Evolutionary conservation across 225 moss, liverwort and hornwort species (phyloP).

Genomic region (Lunularia cruciata): DNA sequence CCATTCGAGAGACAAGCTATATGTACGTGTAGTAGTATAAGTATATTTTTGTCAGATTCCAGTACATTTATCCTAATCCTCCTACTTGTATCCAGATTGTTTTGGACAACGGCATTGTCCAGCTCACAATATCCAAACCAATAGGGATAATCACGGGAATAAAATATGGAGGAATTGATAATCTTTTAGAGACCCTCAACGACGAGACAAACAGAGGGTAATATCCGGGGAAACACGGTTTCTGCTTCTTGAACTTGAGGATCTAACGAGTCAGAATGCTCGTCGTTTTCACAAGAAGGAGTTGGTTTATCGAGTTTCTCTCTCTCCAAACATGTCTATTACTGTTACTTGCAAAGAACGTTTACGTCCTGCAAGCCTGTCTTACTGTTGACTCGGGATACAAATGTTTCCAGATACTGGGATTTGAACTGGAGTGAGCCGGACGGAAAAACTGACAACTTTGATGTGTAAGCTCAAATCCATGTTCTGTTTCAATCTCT

Average conservation of each 20-base stretch:
- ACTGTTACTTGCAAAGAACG: background rate
- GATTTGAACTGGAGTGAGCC: slow-evolving; percentile 65
- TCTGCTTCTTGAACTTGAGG: background rate
- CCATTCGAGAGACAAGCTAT: too few species aligned
- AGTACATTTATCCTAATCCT: background rate
- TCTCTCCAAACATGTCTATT: too few species aligned
- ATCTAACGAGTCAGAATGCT: background rate
- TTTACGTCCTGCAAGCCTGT: background rate
- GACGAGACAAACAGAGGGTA: background rate
- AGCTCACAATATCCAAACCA: slow-evolving; percentile 6
- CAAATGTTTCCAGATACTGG: slow-evolving; percentile 51
- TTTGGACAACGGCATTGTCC: slow-evolving; percentile 13
- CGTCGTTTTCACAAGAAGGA: too few species aligned
- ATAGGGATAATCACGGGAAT: background rate
- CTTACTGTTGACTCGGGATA: background rate
- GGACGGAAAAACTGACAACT: background rate
- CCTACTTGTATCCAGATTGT: background rate
- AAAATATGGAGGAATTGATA: slow-evolving; percentile 6
- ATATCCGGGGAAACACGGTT: too few species aligned
- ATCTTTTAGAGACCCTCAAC: background rate
- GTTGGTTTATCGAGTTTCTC: too few species aligned
- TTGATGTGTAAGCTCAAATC: background rate
- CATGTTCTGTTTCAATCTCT: background rate
- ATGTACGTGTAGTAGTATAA: too few species aligned
- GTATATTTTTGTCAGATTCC: background rate